phyloP scores from a whole-genome alignment of 2,329 filamentous ascomycete genomes.

The Chalaropsis ovoidea region DNA sequence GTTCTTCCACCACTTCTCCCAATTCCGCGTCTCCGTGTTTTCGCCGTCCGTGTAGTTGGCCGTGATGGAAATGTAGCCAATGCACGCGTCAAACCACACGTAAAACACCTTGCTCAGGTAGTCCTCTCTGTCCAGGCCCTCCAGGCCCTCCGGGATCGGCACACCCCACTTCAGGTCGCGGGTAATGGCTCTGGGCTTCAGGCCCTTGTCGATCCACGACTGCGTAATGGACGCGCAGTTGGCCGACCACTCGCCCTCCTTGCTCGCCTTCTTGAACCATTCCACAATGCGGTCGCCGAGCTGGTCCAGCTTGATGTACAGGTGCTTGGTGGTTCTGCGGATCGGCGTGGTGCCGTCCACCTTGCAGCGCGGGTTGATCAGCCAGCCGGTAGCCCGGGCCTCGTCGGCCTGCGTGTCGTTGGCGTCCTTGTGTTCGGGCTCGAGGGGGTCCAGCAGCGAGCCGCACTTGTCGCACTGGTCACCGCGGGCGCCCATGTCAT shows the following conservation, averaged over 20 bases:
- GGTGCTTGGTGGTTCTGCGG: slow-evolving; percentile 73
- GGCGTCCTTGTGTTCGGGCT: slow-evolving; percentile 37
- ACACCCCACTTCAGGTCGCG: slow-evolving; percentile 86
- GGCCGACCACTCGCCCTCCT: slow-evolving; percentile 64
- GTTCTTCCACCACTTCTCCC: slow-evolving; percentile 92
- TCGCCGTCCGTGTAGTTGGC: slow-evolving; percentile 64
- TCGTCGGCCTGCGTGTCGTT: slow-evolving; percentile 30
- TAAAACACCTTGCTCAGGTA: slow-evolving; percentile 67
- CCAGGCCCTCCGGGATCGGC: slow-evolving; percentile 42
- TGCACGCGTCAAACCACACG: slow-evolving; percentile 87
- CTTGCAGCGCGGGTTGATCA: slow-evolving; percentile 84
- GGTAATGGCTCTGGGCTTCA: slow-evolving; percentile 81
- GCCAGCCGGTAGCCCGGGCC: slow-evolving; percentile 37
- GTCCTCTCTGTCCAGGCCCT: slow-evolving; percentile 43
- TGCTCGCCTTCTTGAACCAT: slow-evolving; percentile 66
- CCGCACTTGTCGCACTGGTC: slow-evolving; percentile 71
- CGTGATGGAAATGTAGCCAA: slow-evolving; percentile 92
- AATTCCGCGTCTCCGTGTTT: slow-evolving; percentile 48
- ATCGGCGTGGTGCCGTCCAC: slow-evolving; percentile 75
- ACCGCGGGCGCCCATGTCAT: slow-evolving; percentile 59
- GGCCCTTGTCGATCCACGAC: slow-evolving; percentile 71
- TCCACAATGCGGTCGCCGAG: slow-evolving; percentile 65
- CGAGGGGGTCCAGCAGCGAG: slow-evolving; percentile 58
- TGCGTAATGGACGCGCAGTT: slow-evolving; percentile 69
- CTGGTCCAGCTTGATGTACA: slow-evolving; percentile 79